phyloP scores from a whole-genome alignment of 2,329 filamentous ascomycete species.

The Paecilomyces formosus region DNA sequence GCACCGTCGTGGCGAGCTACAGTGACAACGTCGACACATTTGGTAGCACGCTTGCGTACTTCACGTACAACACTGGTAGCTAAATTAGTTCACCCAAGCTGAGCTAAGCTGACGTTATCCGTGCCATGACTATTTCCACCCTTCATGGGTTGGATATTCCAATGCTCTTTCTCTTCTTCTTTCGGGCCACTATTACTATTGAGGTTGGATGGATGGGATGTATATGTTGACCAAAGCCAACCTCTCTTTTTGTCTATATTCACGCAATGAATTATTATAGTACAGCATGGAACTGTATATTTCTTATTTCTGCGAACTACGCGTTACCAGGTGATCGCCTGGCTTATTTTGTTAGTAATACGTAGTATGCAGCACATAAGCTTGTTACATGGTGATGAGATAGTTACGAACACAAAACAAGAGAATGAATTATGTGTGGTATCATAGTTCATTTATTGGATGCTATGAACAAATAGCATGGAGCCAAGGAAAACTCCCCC shows the following conservation, averaged over 20 bases:
- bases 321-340: too few species aligned
- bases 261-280: not conserved
- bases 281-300: not conserved
- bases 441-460: not conserved
- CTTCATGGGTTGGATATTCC: not conserved
- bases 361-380: too few species aligned
- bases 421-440: not conserved
- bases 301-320: not conserved
- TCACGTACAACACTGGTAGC: slow-evolving; percentile 14
- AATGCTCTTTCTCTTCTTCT: not conserved
- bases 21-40: slow-evolving; percentile 42
- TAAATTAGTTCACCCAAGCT: not conserved
- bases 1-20: slow-evolving; percentile 34
- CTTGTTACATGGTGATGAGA: too few species aligned
- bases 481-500: not conserved
- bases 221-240: not conserved
- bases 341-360: too few species aligned
- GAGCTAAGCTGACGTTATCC: not conserved
- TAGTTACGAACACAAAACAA: too few species aligned
- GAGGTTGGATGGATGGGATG: not conserved
- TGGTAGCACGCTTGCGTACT: slow-evolving; percentile 36
- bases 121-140: not conserved
- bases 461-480: not conserved
- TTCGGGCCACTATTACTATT: not conserved
- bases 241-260: not conserved